Evolutionary conservation across 2,329 filamentous ascomycete genomes (phyloP), one percentile per base, ranked within the genome.

Genomic region (Botryotinia globosa): DNA sequence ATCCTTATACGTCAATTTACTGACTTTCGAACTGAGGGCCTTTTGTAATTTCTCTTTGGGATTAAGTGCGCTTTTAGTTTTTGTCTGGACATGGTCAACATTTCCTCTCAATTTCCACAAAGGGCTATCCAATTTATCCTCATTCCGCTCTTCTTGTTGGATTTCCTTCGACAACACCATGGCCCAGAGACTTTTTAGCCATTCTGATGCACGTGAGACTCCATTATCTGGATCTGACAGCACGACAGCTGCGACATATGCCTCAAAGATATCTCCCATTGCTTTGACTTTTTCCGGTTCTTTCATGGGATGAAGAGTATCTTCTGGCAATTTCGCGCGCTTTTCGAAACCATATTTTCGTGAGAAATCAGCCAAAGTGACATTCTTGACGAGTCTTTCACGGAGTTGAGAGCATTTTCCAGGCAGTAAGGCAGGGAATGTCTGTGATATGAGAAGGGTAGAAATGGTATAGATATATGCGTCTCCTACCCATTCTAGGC

Each of bases 401-500:
- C 95, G 90, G 29, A 96, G 83, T 75, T 94, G 92, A 16, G 91
- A 90, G 77, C 90, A 89, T 74, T 89, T 87, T 4, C 94, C 94
- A 0, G 91, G 86, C 0, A 88, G 80, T 16, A 93, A 84, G 20
- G 86, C 82, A 1, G 86, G 85, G 78, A 94, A 96, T 14, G 89
- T 92, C 73, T 89, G 84, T 81, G 89, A 93, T 74, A 98, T 92
- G 69, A 97, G 85, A 29, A 89, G 87, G 0, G 92, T 90, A 9
- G 94, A 89, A 64, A 94, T 89, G 69, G 94, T 83, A 79, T 97
- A 92, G 69, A 97, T 85, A 77, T 95, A 95, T 32, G 93, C 91
- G 80, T 98, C 95, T 10, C 95, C 95, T 12, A 97, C 85, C 83
- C 95, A 94, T 82, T 98, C 95, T 10, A 98, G 88, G 29, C 89